Conservation (phyloP, 208 protist species). For the Acanthamoeba healyi region DNA sequence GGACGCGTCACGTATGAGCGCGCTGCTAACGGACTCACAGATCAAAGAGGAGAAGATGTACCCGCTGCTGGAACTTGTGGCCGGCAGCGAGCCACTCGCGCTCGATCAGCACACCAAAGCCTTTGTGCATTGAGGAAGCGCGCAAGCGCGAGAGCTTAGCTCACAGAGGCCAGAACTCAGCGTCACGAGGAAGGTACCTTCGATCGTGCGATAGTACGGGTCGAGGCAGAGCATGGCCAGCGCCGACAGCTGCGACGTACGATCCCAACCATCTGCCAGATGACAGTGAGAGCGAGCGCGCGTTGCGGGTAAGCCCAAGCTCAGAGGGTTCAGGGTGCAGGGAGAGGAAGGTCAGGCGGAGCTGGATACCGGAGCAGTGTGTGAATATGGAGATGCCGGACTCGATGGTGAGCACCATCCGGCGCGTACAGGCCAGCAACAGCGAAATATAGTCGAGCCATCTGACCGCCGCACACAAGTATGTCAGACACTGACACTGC, state of each 20-base stretch:
- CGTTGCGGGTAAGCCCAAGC: too few species aligned
- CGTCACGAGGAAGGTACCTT: too few species aligned
- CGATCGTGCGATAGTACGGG: conserved; percentile 96
- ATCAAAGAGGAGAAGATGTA: conserved; percentile 60
- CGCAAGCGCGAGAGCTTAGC: background rate
- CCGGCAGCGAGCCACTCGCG: conserved; percentile 97
- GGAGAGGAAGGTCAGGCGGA: too few species aligned
- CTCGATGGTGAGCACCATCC: conserved; percentile 47
- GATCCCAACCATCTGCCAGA: conserved; percentile 93
- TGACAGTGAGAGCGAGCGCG: background rate
- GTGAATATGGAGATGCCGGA: conserved; percentile 51
- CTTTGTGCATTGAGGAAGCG: conserved; percentile 70
- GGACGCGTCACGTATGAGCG: too few species aligned
- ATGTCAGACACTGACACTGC: background rate
- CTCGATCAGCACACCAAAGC: conserved; percentile 94
- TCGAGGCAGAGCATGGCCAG: conserved; percentile 95
- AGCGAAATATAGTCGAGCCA: conserved; percentile 59
- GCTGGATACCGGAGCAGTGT: conserved; percentile 65
- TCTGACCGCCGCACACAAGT: background rate
- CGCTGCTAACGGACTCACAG: too few species aligned
- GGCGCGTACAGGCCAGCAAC: conserved; percentile 49
- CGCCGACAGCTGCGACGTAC: conserved; percentile 93
- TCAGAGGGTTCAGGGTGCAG: too few species aligned
- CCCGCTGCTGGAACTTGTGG: conserved; percentile 96
- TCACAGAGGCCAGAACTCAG: too few species aligned